Conservation (phyloP, 345 rosid species). For the Punica granatum region DNA sequence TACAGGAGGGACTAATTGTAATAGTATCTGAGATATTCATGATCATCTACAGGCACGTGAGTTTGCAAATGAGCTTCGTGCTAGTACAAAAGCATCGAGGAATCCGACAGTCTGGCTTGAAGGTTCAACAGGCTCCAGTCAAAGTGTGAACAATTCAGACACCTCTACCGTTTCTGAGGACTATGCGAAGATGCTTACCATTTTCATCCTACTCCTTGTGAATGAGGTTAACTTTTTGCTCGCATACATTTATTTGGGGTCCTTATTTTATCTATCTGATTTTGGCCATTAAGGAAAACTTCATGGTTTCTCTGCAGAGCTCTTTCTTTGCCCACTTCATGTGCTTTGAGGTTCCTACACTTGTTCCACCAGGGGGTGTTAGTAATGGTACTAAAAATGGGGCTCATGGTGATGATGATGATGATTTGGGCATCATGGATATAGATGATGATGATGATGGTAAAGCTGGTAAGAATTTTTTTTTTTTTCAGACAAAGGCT, state of each 20-base stretch:
- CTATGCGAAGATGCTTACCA: constrained; percentile 93
- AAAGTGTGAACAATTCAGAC: constrained; percentile 55
- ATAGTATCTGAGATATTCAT: background rate
- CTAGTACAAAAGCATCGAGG: constrained; percentile 93
- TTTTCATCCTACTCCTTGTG: constrained; percentile 93
- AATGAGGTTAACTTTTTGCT: constrained; percentile 59
- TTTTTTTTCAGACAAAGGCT: background rate
- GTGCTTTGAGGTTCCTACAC: constrained; percentile 99
- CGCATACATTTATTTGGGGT: background rate
- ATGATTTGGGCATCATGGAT: constrained; percentile 96
- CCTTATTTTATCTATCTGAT: constrained; percentile 10
- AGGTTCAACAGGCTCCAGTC: constrained; percentile 76
- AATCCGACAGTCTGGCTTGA: constrained; percentile 96
- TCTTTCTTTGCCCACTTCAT: constrained; percentile 98
- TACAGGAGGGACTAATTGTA: background rate
- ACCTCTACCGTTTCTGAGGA: constrained; percentile 95
- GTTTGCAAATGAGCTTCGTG: constrained; percentile 99
- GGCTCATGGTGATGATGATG: constrained; percentile 40
- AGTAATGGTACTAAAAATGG: constrained; percentile 46
- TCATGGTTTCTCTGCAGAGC: constrained; percentile 59
- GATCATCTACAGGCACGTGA: constrained; percentile 75
- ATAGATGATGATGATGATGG: constrained; percentile 80
- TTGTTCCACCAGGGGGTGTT: constrained; percentile 75
- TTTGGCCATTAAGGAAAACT: constrained; percentile 9
- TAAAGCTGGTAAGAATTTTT: constrained; percentile 51